These are phyloP conservation scores for Linnemannia elongata DNA, from an alignment of 192 early-diverging fungal species.

Conservation along the genomic window DNA sequence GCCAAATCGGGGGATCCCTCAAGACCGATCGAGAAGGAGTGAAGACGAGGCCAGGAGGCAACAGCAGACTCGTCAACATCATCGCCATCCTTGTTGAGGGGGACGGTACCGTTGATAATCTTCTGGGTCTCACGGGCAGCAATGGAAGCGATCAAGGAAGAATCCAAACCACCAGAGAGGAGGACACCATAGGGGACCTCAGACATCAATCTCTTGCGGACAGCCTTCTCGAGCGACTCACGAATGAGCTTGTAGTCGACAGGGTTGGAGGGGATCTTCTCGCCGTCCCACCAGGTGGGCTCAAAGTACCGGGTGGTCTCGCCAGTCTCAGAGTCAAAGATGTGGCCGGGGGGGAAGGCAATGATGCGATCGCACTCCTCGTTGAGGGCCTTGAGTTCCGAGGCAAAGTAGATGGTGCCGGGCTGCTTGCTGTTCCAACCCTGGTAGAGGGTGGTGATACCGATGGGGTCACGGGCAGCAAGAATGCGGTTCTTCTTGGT, in stretches of 20 bases:
- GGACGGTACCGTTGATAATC: conserved; percentile 66
- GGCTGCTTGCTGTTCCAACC: conserved; percentile 88
- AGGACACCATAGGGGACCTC: conserved; percentile 99
- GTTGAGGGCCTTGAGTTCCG: conserved; percentile 96
- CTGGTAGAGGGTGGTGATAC: conserved; percentile 98
- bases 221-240: conserved; percentile 84
- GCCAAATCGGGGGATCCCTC: conserved; percentile 93
- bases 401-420: conserved; percentile 91
- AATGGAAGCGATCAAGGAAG: conserved; percentile 94
- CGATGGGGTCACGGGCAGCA: conserved; percentile 97
- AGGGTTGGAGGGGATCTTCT: conserved; percentile 64
- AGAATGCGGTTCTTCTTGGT: conserved; percentile 82
- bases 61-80: conserved; percentile 74
- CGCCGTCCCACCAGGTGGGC: conserved; percentile 90
- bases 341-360: conserved; percentile 97
- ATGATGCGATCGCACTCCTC: conserved; percentile 98
- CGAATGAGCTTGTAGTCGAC: conserved; percentile 83
- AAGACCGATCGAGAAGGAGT: conserved; percentile 98
- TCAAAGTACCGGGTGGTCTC: conserved; percentile 90
- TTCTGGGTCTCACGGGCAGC: conserved; percentile 87
- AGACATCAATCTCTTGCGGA: conserved; percentile 97
- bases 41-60: conserved; percentile 87
- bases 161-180: conserved; percentile 95
- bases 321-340: conserved; percentile 84
- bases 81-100: conserved; percentile 71